Evolutionary conservation across 2,329 filamentous ascomycete genomes (phyloP).

Genomic region (Cadophora sp.): DNA sequence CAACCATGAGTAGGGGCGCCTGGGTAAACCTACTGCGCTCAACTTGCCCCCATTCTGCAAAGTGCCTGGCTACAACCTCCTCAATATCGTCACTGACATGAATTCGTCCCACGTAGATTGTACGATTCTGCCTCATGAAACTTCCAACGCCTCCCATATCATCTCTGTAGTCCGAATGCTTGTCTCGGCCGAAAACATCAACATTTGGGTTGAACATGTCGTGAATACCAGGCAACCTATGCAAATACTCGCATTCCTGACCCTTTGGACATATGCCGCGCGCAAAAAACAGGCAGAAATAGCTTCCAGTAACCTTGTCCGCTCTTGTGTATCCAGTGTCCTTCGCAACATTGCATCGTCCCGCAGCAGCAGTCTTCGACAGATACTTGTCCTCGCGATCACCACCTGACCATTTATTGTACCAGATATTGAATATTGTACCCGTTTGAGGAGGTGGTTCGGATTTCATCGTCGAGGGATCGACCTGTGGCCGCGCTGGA

Average conservation of each 20-base stretch:
- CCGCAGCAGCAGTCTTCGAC: conserved; percentile 80
- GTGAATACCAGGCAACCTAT: conserved; percentile 83
- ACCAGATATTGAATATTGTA: conserved; percentile 98
- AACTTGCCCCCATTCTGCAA: conserved; percentile 94
- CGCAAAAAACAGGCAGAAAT: conserved; percentile 93
- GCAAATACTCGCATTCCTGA: conserved; percentile 92
- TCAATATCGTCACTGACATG: conserved; percentile 97
- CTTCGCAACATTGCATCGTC: conserved; percentile 83
- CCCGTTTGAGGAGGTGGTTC: conserved; percentile 92
- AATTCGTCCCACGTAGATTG: conserved; percentile 91
- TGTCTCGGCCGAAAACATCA: conserved; percentile 94
- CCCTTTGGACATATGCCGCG: conserved; percentile 84
- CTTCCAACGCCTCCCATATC: conserved; percentile 97
- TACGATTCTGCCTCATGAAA: conserved; percentile 93
- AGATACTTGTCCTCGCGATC: conserved; percentile 92
- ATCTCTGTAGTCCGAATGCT: conserved; percentile 90
- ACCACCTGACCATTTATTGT: conserved; percentile 97
- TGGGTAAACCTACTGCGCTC: conserved; percentile 65
- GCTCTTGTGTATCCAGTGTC: conserved; percentile 82
- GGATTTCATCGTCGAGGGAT: conserved; percentile 80
- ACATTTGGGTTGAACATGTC: conserved; percentile 94
- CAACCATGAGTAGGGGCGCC: background rate
- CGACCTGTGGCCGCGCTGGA: conserved; percentile 89
- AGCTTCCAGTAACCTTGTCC: conserved; percentile 78
- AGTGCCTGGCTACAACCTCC: conserved; percentile 92